phyloP scores from a whole-genome alignment of 2,329 filamentous ascomycete species.

The Onygena corvina region DNA sequence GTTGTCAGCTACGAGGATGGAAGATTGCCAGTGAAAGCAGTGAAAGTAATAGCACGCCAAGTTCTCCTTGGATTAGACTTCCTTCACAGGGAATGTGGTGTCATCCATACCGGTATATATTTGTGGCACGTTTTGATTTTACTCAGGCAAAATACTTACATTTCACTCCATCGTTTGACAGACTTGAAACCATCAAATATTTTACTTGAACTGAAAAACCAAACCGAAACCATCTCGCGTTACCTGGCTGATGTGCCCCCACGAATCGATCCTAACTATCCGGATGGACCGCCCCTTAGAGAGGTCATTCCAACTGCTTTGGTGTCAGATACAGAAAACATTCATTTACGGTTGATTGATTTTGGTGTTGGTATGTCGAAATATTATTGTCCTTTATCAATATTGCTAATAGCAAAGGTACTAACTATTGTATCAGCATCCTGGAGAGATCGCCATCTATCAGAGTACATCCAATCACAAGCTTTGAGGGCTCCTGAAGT shows the following conservation, averaged over 20 bases:
- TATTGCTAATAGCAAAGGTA: not conserved
- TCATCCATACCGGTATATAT: conserved; percentile 21
- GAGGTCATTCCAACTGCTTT: conserved; percentile 19
- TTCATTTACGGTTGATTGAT: conserved; percentile 18
- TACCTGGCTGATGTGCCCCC: conserved; percentile 17
- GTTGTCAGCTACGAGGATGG: conserved; percentile 17
- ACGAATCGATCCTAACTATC: conserved; percentile 11
- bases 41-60: conserved; percentile 19
- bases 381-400: not conserved
- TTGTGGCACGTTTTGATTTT: conserved; percentile 7
- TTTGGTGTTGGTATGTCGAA: conserved; percentile 18
- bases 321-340: conserved; percentile 15
- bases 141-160: too few species aligned
- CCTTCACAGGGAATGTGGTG: conserved; percentile 19
- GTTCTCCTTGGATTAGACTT: conserved; percentile 22
- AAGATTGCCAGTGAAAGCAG: conserved; percentile 17
- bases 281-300: conserved; percentile 15
- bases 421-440: conserved; percentile 13
- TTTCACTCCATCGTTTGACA: conserved; percentile 7
- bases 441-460: conserved; percentile 16
- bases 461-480: conserved; percentile 17
- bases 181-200: conserved; percentile 22
- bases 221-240: conserved; percentile 13
- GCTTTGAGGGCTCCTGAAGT: conserved; percentile 20
- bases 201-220: conserved; percentile 18